Conservation (phyloP, 441 rosid genomes). For the Populus hybrid region DNA sequence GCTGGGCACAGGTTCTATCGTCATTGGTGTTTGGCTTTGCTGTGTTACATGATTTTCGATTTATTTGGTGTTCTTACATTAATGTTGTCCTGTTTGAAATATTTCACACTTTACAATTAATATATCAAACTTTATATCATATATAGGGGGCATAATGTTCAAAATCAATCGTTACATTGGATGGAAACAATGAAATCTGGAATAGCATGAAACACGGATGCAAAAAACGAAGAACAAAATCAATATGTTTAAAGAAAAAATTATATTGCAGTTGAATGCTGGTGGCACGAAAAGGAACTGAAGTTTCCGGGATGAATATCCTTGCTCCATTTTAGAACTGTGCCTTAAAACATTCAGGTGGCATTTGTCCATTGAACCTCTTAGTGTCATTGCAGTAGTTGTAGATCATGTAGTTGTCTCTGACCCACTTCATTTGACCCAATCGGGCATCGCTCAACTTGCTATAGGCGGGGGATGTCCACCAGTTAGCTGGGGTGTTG, state of each 20-base stretch:
- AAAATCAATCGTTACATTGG: background rate
- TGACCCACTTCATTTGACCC: conserved; percentile 48
- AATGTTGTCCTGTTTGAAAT: background rate
- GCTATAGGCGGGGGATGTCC: conserved; percentile 53
- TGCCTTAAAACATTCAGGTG: conserved; percentile 48
- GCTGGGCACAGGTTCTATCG: conserved; percentile 63
- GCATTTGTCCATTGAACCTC: conserved; percentile 57
- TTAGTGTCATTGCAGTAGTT: conserved; percentile 65
- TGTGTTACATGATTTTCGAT: background rate
- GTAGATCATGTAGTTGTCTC: conserved; percentile 64
- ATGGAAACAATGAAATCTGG: background rate
- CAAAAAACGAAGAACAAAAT: background rate
- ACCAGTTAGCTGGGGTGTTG: conserved; percentile 54
- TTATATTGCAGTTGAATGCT: background rate
- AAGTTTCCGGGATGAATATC: background rate
- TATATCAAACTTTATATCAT: background rate
- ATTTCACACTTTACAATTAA: background rate
- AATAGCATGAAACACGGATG: background rate
- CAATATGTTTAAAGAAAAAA: background rate
- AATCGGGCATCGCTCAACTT: conserved; percentile 39
- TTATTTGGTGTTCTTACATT: background rate
- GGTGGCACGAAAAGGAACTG: background rate
- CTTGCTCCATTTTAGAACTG: conserved; percentile 35
- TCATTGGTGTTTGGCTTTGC: conserved; percentile 81
- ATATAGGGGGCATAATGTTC: background rate